phyloP scores from a whole-genome alignment of 2,329 filamentous ascomycete genomes.

The Hypoxylon sp. region DNA sequence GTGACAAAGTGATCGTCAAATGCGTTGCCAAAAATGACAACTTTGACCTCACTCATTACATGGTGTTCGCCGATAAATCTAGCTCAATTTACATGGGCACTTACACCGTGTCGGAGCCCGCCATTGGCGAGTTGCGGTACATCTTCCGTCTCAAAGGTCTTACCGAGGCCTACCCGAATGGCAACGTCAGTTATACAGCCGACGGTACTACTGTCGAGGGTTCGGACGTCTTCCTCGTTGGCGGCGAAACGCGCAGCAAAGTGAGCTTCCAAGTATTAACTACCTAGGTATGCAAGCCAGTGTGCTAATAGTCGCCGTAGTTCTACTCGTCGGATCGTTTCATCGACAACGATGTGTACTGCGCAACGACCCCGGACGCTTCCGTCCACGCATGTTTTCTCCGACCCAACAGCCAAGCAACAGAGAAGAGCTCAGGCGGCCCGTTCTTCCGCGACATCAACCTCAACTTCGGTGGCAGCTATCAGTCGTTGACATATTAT shows the following conservation, averaged over 20 bases:
- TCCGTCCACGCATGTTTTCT: slow-evolving; percentile 52
- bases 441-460: slow-evolving; percentile 71
- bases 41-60: slow-evolving; percentile 66
- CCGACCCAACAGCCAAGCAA: slow-evolving; percentile 60
- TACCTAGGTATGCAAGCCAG: too few relatives aligned
- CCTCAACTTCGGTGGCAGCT: slow-evolving; percentile 67
- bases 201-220: slow-evolving; percentile 65
- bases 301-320: slow-evolving; percentile 30
- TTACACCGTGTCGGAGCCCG: slow-evolving; percentile 63
- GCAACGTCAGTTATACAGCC: slow-evolving; percentile 63
- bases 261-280: slow-evolving; percentile 8
- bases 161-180: slow-evolving; percentile 59
- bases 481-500: slow-evolving; percentile 70
- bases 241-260: slow-evolving; percentile 71
- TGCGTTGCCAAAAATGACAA: slow-evolving; percentile 63
- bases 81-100: slow-evolving; percentile 67
- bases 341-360: slow-evolving; percentile 72
- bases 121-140: slow-evolving; percentile 66
- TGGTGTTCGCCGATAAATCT: slow-evolving; percentile 65
- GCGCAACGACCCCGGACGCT: slow-evolving; percentile 56
- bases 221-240: slow-evolving; percentile 63
- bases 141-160: slow-evolving; percentile 59
- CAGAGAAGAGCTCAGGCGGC: slow-evolving; percentile 70
- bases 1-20: slow-evolving; percentile 68
- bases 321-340: slow-evolving; percentile 74